A percentile compares a stretch with the other conserved stretches of the same genome.
Evolutionary conservation across 2,329 filamentous ascomycete genomes (phyloP).

Genomic region (Calonectria multiphialidica): DNA sequence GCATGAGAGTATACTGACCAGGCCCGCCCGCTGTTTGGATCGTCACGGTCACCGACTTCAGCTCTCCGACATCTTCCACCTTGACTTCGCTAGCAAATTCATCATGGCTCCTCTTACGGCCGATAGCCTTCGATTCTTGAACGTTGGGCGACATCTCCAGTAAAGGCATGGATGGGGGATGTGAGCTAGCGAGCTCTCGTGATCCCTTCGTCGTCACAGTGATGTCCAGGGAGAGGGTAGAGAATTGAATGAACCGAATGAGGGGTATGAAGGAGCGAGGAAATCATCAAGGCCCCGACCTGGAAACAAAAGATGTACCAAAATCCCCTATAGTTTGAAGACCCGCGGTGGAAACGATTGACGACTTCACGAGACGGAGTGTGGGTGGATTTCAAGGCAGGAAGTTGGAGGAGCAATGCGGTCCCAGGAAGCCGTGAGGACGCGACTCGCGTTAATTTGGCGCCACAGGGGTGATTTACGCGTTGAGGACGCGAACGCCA

Average conservation of each 20-base stretch:
- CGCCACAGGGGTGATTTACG: slow-evolving; percentile 37
- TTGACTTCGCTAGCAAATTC: slow-evolving; percentile 55
- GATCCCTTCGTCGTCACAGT: slow-evolving; percentile 3
- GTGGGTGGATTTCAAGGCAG: slow-evolving; percentile 9
- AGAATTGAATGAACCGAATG: background rate
- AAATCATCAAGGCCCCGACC: background rate
- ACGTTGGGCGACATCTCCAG: slow-evolving; percentile 61
- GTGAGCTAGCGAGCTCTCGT: slow-evolving; percentile 6
- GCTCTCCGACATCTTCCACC: slow-evolving; percentile 33
- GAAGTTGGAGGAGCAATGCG: slow-evolving; percentile 32
- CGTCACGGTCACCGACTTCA: slow-evolving; percentile 29
- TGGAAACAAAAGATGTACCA: background rate
- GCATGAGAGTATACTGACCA: slow-evolving; percentile 33
- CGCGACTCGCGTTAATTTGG: slow-evolving; percentile 51
- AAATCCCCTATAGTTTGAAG: background rate
- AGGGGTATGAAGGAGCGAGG: background rate
- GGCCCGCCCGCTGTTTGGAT: slow-evolving; percentile 36
- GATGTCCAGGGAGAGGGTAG: background rate
- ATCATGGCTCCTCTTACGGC: slow-evolving; percentile 61
- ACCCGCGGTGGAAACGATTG: slow-evolving; percentile 19
- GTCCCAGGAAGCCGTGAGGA: slow-evolving; percentile 32
- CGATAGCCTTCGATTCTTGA: slow-evolving; percentile 56
- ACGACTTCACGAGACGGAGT: slow-evolving; percentile 5
- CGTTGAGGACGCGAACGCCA: slow-evolving; percentile 30
- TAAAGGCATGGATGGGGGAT: slow-evolving; percentile 57